Base-by-base conservation (phyloP, 768 basidiomycete species). In the Candolleomyces aberdarensis region DNA sequence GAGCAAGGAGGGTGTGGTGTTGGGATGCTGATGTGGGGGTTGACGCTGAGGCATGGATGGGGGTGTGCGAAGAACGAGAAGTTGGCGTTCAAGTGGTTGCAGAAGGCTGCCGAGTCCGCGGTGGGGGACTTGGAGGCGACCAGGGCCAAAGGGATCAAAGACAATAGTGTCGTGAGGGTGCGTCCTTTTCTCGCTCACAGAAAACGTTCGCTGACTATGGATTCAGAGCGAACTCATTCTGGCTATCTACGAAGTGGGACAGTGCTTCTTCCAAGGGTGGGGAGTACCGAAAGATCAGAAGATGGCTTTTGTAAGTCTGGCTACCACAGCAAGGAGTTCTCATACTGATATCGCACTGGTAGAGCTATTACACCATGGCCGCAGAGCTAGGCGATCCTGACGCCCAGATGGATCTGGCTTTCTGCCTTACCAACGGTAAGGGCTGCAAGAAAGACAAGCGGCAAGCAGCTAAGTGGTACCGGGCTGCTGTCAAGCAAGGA, bases 251-350 rank as follows among this genome's bases (percentile, higher is more conserved):
- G 94, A 96, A 74, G 92, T 96, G 4, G 94, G 92, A 0, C 91
- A 93, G 72, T 94, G 92, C 70, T 96, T 94, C 74, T 91, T 91
- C 70, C 91, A 93, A 56, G 94, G 94, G 1, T 96, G 94, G 93
- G 94, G 94, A 8, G 87, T 93, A 13, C 69, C 75, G 31, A 92
- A 92, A 71, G 92, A 96, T 72, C 88, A 91, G 76, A 92, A 89
- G 80, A 92, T 95, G 91, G 92, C 84, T 6, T 86, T 93, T 26
- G 89, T 91, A 70, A 59, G 89, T 82, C n/a, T 19, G 7, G 20
- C 56, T 59, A 36, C 31, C 32, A 22, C 40, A 22, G 57, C 8
- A 4, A 20, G 8, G 1, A 15, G 50, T 40, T 43, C 47, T 48
- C 7, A 7, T 17, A 3, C 13, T 51, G n/a, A 43, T 29, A 5